Evolutionary conservation across 2,329 filamentous ascomycete species (phyloP).

Genomic region (Pyrenophora tritici-repentis): DNA sequence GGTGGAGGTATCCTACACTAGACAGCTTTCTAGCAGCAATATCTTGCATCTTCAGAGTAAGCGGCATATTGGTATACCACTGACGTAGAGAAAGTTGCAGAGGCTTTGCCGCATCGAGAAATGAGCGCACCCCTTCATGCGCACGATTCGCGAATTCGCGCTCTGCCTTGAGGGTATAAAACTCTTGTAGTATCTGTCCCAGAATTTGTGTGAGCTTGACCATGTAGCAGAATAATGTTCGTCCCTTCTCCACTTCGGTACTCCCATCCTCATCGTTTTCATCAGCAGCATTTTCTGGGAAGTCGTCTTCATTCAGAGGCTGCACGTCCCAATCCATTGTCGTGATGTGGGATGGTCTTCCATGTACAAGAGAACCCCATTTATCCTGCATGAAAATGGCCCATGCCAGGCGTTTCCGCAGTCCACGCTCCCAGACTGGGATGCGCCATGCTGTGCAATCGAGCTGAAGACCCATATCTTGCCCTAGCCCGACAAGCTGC

Average conservation of each 20-base stretch:
- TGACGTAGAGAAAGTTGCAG: conserved; percentile 59
- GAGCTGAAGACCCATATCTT: conserved; percentile 52
- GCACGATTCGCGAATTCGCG: conserved; percentile 50
- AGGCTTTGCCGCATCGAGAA: conserved; percentile 59
- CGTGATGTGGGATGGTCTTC: conserved; percentile 61
- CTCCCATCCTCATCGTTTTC: conserved; percentile 43
- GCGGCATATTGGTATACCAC: conserved; percentile 57
- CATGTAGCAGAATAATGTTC: conserved; percentile 57
- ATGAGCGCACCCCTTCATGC: conserved; percentile 54
- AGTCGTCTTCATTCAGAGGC: conserved; percentile 52
- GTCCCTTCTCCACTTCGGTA: conserved; percentile 42
- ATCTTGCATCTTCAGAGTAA: conserved; percentile 56
- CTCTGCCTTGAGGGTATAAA: conserved; percentile 58
- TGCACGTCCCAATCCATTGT: conserved; percentile 62
- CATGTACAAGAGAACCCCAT: conserved; percentile 63
- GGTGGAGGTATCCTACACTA: conserved; percentile 49
- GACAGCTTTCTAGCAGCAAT: conserved; percentile 37
- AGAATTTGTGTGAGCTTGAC: conserved; percentile 59
- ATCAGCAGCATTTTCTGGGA: conserved; percentile 43
- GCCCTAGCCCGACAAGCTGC: conserved; percentile 46
- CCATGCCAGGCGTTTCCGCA: conserved; percentile 67
- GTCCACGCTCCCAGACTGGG: conserved; percentile 65
- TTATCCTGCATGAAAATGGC: conserved; percentile 69
- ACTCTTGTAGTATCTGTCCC: conserved; percentile 56
- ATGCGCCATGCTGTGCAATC: conserved; percentile 68